phyloP scores from a whole-genome alignment of 345 rosid genomes.

The Sisymbrium irio region DNA sequence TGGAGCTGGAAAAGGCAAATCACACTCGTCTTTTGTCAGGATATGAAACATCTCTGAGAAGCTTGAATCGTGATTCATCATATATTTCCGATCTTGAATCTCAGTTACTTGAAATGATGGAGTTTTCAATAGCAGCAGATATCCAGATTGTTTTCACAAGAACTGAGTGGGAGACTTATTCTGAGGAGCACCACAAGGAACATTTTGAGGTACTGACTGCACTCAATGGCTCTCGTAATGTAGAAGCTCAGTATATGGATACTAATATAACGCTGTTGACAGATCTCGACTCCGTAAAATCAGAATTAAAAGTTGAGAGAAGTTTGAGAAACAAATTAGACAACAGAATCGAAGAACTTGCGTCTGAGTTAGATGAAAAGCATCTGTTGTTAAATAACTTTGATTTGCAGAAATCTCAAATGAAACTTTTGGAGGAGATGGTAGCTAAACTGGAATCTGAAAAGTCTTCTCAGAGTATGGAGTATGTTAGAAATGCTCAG shows the following conservation, averaged over 20 bases:
- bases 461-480: conserved; percentile 32
- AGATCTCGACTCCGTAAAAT: conserved; percentile 45
- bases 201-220: conserved; percentile 43
- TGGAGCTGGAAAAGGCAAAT: conserved; percentile 62
- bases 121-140: conserved; percentile 57
- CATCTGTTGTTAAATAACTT: conserved; percentile 43
- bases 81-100: conserved; percentile 49
- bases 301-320: conserved; percentile 41
- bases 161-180: conserved; percentile 51
- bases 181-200: conserved; percentile 55
- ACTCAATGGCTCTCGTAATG: conserved; percentile 48
- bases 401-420: conserved; percentile 51
- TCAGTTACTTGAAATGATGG: conserved; percentile 64
- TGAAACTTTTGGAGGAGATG: conserved; percentile 51
- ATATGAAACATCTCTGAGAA: conserved; percentile 51
- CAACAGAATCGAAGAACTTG: conserved; percentile 45
- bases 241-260: conserved; percentile 47
- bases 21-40: conserved; percentile 41
- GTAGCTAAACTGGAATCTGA: conserved; percentile 59
- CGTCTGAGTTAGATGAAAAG: conserved; percentile 57
- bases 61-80: conserved; percentile 45
- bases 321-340: conserved; percentile 37
- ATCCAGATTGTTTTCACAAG: conserved; percentile 47
- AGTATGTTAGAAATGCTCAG: conserved; percentile 20
- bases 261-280: conserved; percentile 49